A percentile compares a stretch with the other conserved stretches of the same genome.
Conservation (phyloP, 768 basidiomycete species). For the Gymnopilus dilepis region DNA sequence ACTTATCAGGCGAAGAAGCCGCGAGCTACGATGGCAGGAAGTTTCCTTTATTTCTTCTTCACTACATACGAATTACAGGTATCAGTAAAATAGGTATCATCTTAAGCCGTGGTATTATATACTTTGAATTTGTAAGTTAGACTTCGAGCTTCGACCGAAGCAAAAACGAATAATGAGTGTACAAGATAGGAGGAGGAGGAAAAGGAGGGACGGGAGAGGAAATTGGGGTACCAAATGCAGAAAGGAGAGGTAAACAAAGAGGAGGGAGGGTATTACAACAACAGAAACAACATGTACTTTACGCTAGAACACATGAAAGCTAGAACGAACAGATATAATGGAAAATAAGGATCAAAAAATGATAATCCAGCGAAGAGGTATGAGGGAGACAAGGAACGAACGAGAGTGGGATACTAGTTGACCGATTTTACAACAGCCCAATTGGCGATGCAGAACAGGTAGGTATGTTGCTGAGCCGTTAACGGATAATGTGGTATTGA, state of each 20-base stretch:
- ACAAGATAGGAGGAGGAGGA: conserved; percentile 6
- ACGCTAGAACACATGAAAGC: conserved; percentile 10
- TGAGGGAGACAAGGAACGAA: neutral
- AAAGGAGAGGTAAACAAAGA: conserved; percentile 5
- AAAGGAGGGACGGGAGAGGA: conserved; percentile 2
- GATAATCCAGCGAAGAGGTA: conserved; percentile 1
- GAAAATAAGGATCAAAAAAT: conserved; percentile 8
- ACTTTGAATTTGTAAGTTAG: conserved; percentile 30
- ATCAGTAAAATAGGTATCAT: conserved; percentile 26
- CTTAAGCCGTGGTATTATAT: conserved; percentile 24
- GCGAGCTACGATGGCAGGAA: neutral
- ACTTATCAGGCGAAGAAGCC: neutral
- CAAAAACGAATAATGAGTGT: conserved; percentile 14
- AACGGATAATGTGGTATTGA: neutral
- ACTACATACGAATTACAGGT: conserved; percentile 22
- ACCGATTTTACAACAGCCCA: neutral
- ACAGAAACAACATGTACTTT: conserved; percentile 15
- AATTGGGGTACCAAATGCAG: neutral
- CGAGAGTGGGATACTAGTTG: conserved; percentile 6
- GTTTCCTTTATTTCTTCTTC: conserved; percentile 14
- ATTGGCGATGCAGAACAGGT: neutral
- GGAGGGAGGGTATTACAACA: conserved; percentile 17
- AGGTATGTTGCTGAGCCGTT: neutral
- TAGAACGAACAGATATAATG: conserved; percentile 2
- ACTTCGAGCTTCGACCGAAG: conserved; percentile 10